Evolutionary conservation across 208 protist genomes (phyloP), one percentile per base, ranked within the genome.

Genomic region (Wallacemonas rigidus): DNA sequence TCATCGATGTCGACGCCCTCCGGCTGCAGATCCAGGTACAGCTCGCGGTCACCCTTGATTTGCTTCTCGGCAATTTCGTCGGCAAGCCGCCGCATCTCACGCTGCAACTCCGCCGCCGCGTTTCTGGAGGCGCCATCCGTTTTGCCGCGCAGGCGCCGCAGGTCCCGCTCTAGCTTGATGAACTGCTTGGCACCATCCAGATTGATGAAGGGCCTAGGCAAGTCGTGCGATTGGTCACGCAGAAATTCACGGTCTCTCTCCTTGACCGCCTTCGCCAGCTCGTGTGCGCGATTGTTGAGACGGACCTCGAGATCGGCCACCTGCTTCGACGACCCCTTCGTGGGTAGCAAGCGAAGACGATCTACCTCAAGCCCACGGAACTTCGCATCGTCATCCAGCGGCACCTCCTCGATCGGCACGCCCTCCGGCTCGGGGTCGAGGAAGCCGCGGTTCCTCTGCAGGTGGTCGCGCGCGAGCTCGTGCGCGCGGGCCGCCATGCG

Each of bases 401-500:
- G 82, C 26, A 95, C 69, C 26, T 91, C 79, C 12, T 51, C 68
- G 26, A 95, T 75, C 51, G 83, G 61, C 47, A 95, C 68, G 50
- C 88, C 86, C 62, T 92, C 86, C 44, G 86, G 90, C 67, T 87
- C 78, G n/a, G 78, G 80, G 63, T 92, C 84, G 15, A 95, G 80
- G 72, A 87, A 90, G 60, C 48, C 82, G 55, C 87, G 81, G 69
- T 81, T 86, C n/a, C 58, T 63, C 35, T 68, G 55, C n/a, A 92
- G 71, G 40, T 82, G 80, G 3, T 83, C 84, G 72, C 71, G 72
- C 1, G 91, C 91, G 26, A 95, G 56, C 64, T 88, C 84, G 14
- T 80, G 78, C 0, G 77, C 83, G 35, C 86, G 81, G 14, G 81
- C 77, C 60, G 86, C 86, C 76, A 95, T 82, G 38, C 69, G 74